Evolutionary conservation across 805 yeast species (phyloP), one percentile per base, ranked within the genome.

Genomic region (Candida golubevii): DNA sequence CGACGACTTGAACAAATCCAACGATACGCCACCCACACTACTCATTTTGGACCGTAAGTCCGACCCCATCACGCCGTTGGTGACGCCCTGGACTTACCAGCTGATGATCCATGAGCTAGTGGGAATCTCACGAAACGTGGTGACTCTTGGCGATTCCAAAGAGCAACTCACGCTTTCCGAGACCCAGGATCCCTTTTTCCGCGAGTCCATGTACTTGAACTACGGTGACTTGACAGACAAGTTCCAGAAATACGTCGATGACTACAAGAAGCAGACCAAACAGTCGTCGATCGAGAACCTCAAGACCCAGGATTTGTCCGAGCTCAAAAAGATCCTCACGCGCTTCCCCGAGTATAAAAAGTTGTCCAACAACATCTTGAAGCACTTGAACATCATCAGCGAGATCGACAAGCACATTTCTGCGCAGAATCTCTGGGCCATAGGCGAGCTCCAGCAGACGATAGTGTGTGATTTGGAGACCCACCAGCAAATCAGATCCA

Each of bases 1-100:
- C 62, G 93, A 86, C 45, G 75, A 72, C 55, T 57, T 67, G 49
- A 79, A 84, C 58, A 72, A 80, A 33, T 59, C 63, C 26, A 66
- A 68, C 46, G 95, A 87, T 58, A 67, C 82, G 0, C 79, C 89
- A 1, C 95, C 97, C 1, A 57, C 85, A 7, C 65, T 95, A 38
- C 63, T 93, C 10, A 71, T 93, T 2, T 58, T 93, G 38, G 98
- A 93, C 63, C 74, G 99, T 42, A 78, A 82, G 46, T 85, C 80
- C 57, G 99, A 93, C 64, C 97, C 99, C 2, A 72, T 91, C 11
- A 91, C 99, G 0, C 97, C 99, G 1, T 72, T 93, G 28, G 67
- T 93, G 39, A 79, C 84, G 33, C 99, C 98, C 2, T 93, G 99
- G 99, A 90, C 99, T 1, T 93, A 88, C 65, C 98, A 91, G 60